A percentile compares a stretch with the other conserved stretches of the same genome.
These are phyloP conservation scores for Marsdenia floribunda DNA, from an alignment of 257 asterid genomes.

Conservation along the genomic window DNA sequence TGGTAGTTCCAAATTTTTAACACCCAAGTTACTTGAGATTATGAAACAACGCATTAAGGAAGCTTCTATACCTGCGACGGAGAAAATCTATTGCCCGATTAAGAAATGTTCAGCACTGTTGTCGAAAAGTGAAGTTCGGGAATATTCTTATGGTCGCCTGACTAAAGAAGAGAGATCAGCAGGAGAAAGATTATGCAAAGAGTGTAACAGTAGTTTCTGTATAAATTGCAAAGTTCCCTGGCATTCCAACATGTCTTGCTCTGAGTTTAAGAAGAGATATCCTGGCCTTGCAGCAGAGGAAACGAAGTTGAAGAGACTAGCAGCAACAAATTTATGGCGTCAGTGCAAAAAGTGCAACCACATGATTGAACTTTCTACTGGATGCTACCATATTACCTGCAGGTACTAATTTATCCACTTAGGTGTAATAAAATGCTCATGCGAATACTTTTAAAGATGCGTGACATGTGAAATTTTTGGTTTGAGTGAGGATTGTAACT, in stretches of 20 bases:
- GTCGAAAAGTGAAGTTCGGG: slow-evolving; percentile 55
- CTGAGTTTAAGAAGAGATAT: slow-evolving; percentile 34
- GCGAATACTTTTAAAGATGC: neutral
- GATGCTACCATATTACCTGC: slow-evolving; percentile 34
- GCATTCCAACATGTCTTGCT: slow-evolving; percentile 55
- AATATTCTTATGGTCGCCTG: slow-evolving; percentile 22
- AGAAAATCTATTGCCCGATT: slow-evolving; percentile 72
- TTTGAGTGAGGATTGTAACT: neutral
- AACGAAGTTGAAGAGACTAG: slow-evolving; percentile 39
- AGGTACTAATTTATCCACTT: slow-evolving; percentile 16
- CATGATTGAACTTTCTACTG: slow-evolving; percentile 29
- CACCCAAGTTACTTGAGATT: slow-evolving; percentile 46
- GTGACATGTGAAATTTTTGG: neutral
- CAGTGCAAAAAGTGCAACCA: slow-evolving; percentile 29
- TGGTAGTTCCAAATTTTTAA: slow-evolving; percentile 50
- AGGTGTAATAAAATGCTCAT: neutral
- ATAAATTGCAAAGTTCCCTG: slow-evolving; percentile 68
- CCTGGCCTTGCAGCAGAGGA: slow-evolving; percentile 48
- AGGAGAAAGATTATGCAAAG: slow-evolving; percentile 34
- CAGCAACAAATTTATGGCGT: slow-evolving; percentile 25
- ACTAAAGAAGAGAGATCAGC: slow-evolving; percentile 10
- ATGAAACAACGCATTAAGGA: slow-evolving; percentile 57
- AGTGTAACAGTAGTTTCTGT: slow-evolving; percentile 53
- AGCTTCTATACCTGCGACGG: slow-evolving; percentile 56
- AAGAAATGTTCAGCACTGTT: slow-evolving; percentile 74